Conservation (phyloP, 169 alveolate genomes). For the Plasmodium vivax region DNA sequence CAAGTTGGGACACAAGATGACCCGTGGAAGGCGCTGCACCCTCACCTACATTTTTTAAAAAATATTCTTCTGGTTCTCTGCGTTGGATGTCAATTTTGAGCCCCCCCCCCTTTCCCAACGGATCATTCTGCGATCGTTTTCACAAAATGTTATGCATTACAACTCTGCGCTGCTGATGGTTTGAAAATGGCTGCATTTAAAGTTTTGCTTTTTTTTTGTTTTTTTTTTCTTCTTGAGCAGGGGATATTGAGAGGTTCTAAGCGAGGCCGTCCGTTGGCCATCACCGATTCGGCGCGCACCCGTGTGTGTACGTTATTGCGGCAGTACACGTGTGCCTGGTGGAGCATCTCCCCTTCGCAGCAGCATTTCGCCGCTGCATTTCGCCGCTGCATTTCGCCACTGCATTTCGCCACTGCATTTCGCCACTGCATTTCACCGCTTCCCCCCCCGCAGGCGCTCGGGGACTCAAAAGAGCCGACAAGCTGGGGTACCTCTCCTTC, state of each 20-base stretch:
- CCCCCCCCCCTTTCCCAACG: background rate
- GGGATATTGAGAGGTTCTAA: conserved; percentile 1
- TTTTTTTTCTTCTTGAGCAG: background rate
- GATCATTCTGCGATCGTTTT: background rate
- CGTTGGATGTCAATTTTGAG: background rate
- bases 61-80: background rate
- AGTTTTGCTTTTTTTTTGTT: background rate
- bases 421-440: background rate
- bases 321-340: background rate
- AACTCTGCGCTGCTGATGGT: background rate
- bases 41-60: background rate
- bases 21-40: background rate
- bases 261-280: background rate
- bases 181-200: background rate
- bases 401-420: no score
- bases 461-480: background rate
- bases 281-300: background rate
- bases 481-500: background rate
- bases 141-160: background rate
- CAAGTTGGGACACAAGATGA: background rate
- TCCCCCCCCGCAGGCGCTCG: background rate
- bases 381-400: background rate
- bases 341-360: background rate
- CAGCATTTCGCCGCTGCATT: background rate
- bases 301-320: background rate